A percentile compares a stretch with the other conserved stretches of the same genome.
Evolutionary conservation across 1,284 basidiomycete species (phyloP).

Genomic region (Sutorius eximius): DNA sequence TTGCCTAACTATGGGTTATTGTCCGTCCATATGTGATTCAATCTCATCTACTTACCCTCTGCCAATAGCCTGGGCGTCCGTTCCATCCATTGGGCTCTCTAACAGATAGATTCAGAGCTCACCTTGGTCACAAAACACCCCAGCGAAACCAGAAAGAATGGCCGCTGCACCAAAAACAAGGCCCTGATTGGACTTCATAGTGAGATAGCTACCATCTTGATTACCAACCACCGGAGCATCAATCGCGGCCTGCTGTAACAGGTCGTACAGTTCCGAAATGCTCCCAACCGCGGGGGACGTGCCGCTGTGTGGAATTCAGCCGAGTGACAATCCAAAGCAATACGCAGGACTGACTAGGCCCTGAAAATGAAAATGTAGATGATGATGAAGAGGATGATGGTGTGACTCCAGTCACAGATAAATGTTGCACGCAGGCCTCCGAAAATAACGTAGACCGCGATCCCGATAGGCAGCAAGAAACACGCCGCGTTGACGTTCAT

Average conservation of each 20-base stretch:
- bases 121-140: slow-evolving; percentile 54
- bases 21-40: not conserved
- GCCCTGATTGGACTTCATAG: slow-evolving; percentile 56
- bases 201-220: slow-evolving; percentile 53
- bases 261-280: slow-evolving; percentile 43
- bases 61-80: slow-evolving; percentile 45
- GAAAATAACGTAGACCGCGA: slow-evolving; percentile 47
- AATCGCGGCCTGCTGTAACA: slow-evolving; percentile 44
- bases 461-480: slow-evolving; percentile 53
- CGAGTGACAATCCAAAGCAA: not conserved
- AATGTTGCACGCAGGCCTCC: slow-evolving; percentile 57
- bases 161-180: slow-evolving; percentile 54
- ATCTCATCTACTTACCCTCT: slow-evolving; percentile 38
- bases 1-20: slow-evolving; percentile 36
- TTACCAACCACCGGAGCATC: slow-evolving; percentile 51
- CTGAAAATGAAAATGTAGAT: slow-evolving; percentile 50
- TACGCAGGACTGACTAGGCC: slow-evolving; percentile 40
- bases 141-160: slow-evolving; percentile 47
- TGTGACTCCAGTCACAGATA: slow-evolving; percentile 54
- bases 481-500: slow-evolving; percentile 64
- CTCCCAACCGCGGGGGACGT: slow-evolving; percentile 46
- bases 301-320: slow-evolving; percentile 32
- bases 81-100: not conserved
- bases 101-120: not conserved
- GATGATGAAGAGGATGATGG: slow-evolving; percentile 50